phyloP scores from a whole-genome alignment of 202 grass and related monocot species.

The Cymbopogon flexuosus region DNA sequence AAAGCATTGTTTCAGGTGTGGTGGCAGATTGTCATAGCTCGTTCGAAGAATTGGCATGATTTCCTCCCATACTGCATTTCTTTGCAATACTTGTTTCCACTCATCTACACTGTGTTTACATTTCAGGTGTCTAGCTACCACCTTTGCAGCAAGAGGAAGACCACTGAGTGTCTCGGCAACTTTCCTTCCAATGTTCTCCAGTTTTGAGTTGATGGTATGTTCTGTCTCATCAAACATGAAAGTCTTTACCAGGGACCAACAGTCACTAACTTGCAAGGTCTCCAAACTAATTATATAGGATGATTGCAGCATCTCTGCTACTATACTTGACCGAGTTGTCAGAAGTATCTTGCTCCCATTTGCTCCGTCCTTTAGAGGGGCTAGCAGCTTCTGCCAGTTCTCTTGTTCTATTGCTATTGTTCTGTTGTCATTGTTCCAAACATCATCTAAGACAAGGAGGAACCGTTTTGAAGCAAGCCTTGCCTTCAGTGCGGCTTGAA shows the following conservation, averaged over 20 bases:
- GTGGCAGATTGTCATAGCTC: slow-evolving; percentile 34
- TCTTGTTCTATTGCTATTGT: slow-evolving; percentile 14
- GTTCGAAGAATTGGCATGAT: slow-evolving; percentile 36
- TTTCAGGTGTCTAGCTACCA: slow-evolving; percentile 25
- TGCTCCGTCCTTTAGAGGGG: slow-evolving; percentile 26
- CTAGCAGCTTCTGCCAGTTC: slow-evolving; percentile 40
- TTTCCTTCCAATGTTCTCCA: slow-evolving; percentile 38
- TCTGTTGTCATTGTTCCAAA: slow-evolving; percentile 30
- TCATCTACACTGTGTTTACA: slow-evolving; percentile 17
- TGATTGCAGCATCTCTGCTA: slow-evolving; percentile 28
- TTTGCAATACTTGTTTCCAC: slow-evolving; percentile 35
- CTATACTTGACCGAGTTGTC: slow-evolving; percentile 27
- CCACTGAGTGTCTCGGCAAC: slow-evolving; percentile 36
- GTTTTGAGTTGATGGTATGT: background rate
- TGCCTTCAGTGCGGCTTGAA: slow-evolving; percentile 24
- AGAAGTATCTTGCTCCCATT: slow-evolving; percentile 46
- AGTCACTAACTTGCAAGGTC: slow-evolving; percentile 25
- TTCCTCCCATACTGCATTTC: slow-evolving; percentile 31
- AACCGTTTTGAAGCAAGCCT: slow-evolving; percentile 34
- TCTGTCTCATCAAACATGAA: background rate
- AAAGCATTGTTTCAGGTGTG: slow-evolving; percentile 37
- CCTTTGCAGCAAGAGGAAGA: slow-evolving; percentile 43
- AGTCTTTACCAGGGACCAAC: slow-evolving; percentile 34
- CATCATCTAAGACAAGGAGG: slow-evolving; percentile 54
- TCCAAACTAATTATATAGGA: slow-evolving; percentile 28